phyloP scores from a whole-genome alignment of 345 rosid genomes.

The Abelmoschus esculentus region DNA sequence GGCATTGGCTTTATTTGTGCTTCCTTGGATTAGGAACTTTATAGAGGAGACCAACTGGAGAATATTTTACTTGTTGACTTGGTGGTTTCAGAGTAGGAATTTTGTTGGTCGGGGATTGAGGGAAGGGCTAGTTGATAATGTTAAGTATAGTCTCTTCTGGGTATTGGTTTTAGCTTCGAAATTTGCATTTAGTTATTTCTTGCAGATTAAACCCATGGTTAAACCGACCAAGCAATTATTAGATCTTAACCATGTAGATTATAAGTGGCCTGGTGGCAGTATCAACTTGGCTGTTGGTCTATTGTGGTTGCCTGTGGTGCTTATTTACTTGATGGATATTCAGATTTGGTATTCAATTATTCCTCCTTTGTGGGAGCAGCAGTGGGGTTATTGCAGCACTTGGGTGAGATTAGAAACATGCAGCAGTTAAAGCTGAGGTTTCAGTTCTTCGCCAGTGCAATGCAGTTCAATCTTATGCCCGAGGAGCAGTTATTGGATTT shows the following conservation, averaged over 20 bases:
- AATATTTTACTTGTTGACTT: slow-evolving; percentile 50
- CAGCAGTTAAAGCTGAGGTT: slow-evolving; percentile 83
- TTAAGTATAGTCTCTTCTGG: slow-evolving; percentile 81
- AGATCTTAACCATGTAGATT: slow-evolving; percentile 30
- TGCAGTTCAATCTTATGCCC: slow-evolving; percentile 94
- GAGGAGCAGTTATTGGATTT: slow-evolving; percentile 88
- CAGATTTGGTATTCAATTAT: slow-evolving; percentile 93
- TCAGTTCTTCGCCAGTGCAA: slow-evolving; percentile 96
- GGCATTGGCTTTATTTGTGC: slow-evolving; percentile 65
- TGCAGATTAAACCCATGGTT: slow-evolving; percentile 84
- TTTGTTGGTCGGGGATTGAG: slow-evolving; percentile 83
- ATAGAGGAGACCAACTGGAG: slow-evolving; percentile 87
- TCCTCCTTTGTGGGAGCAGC: slow-evolving; percentile 82
- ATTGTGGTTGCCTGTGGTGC: slow-evolving; percentile 78
- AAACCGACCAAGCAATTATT: slow-evolving; percentile 51
- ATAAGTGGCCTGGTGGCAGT: slow-evolving; percentile 64
- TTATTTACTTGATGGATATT: slow-evolving; percentile 82
- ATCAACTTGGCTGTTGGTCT: slow-evolving; percentile 67
- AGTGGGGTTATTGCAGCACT: slow-evolving; percentile 80
- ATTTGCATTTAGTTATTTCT: slow-evolving; percentile 70
- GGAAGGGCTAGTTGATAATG: slow-evolving; percentile 71
- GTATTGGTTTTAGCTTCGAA: slow-evolving; percentile 70
- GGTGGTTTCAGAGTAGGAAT: slow-evolving; percentile 79
- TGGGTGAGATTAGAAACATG: slow-evolving; percentile 92
- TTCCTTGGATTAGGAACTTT: slow-evolving; percentile 92